phyloP scores from a whole-genome alignment of 2,329 filamentous ascomycete genomes.

The Pseudocercospora eumusae region DNA sequence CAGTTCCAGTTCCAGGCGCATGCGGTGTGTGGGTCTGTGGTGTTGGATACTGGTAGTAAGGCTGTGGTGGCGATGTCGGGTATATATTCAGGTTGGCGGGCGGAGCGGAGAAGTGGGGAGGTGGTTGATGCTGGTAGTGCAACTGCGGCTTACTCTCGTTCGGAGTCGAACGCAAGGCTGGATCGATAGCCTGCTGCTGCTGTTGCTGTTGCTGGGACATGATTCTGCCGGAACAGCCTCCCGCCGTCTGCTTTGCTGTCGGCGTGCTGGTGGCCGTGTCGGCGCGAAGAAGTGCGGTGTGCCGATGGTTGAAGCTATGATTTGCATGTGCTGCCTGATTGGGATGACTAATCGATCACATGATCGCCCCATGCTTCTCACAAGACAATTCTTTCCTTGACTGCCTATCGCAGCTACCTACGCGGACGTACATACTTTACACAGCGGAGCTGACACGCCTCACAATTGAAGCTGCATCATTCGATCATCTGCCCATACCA shows the following conservation, averaged over 20 bases:
- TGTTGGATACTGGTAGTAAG: slow-evolving; percentile 32
- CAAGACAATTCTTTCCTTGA: no score
- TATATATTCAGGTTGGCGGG: slow-evolving; percentile 4
- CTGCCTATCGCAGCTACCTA: no score
- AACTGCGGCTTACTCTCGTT: not conserved
- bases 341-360: no score
- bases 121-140: slow-evolving; percentile 2
- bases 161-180: slow-evolving; percentile 7
- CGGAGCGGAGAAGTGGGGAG: slow-evolving; percentile 9
- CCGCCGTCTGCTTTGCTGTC: not conserved
- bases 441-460: no score
- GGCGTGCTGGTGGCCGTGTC: slow-evolving; percentile 8
- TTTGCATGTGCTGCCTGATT: no score
- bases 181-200: slow-evolving; percentile 9
- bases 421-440: no score
- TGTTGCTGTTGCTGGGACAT: slow-evolving; percentile 8
- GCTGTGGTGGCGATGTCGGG: slow-evolving; percentile 12
- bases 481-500: no score
- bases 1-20: slow-evolving; percentile 13
- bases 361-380: no score
- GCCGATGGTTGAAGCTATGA: no score
- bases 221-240: not conserved
- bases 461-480: no score
- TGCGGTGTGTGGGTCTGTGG: slow-evolving; percentile 24
- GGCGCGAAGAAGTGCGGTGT: slow-evolving; percentile 9